Evolutionary conservation across 176 grass and related monocot species (phyloP).

Genomic region (Juncus inflexus): DNA sequence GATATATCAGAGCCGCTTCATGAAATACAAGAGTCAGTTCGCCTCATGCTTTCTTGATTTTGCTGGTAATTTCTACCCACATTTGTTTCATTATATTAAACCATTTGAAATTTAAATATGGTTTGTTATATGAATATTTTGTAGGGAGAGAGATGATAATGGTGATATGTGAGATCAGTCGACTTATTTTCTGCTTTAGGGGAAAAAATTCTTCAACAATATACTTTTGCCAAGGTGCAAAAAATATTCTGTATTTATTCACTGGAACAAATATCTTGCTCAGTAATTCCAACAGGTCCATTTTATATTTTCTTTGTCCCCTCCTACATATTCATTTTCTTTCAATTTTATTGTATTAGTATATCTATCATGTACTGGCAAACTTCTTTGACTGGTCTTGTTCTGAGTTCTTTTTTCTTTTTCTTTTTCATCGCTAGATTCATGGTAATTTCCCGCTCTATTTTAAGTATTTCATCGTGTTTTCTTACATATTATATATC

Average conservation of each 20-base stretch:
- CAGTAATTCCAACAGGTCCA: no score
- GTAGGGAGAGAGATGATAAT: conserved; percentile 77
- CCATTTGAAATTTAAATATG: conserved; percentile 53
- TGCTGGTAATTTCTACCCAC: conserved; percentile 46
- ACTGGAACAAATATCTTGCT: no score
- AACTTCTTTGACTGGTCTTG: no score
- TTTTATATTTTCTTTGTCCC: no score
- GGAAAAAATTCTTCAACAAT: conserved; percentile 87
- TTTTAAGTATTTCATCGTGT: no score
- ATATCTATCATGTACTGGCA: no score
- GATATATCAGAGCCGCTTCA: conserved; percentile 77
- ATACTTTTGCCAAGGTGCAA: conserved; percentile 84
- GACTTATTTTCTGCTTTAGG: conserved; percentile 75
- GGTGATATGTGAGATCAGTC: conserved; percentile 73
- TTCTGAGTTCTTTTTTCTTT: no score
- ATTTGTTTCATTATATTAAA: background rate
- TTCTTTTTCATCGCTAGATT: no score
- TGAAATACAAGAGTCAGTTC: conserved; percentile 96
- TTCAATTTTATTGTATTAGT: no score
- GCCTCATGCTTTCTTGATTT: conserved; percentile 95
- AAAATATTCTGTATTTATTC: conserved; percentile 22
- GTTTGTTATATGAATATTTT: conserved; percentile 27
- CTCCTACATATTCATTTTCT: no score
- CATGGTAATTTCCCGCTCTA: no score
- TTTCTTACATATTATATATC: no score